A percentile compares a stretch with the other conserved stretches of the same genome.
These are phyloP conservation scores for Ruellia speciosa DNA, from an alignment of 305 asterid species.

Conservation along the genomic window DNA sequence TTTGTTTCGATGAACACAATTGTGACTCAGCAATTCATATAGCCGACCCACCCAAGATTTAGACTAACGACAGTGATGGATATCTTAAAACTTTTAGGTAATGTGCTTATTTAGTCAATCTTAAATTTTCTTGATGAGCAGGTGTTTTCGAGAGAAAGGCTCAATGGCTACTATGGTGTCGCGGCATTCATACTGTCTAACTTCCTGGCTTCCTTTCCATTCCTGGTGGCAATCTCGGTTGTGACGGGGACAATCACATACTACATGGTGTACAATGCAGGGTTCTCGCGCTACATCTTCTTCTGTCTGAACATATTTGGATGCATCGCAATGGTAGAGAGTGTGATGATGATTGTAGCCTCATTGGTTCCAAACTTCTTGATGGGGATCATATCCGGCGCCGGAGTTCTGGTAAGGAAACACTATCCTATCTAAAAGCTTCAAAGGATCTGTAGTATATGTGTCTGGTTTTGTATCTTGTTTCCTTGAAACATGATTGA, in stretches of 20 bases:
- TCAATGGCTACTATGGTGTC: slow-evolving; percentile 82
- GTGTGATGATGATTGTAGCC: slow-evolving; percentile 95
- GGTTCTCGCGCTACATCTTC: slow-evolving; percentile 49
- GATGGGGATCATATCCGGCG: slow-evolving; percentile 89
- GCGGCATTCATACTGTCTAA: slow-evolving; percentile 56
- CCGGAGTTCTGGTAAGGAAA: slow-evolving; percentile 80
- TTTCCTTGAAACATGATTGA: no score
- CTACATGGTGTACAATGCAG: slow-evolving; percentile 66
- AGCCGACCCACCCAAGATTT: no score
- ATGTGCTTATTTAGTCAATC: no score
- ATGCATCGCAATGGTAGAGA: slow-evolving; percentile 81
- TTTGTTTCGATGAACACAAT: no score
- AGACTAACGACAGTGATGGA: no score
- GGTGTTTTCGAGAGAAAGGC: slow-evolving; percentile 48
- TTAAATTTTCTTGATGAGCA: no score
- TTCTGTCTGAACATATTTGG: slow-evolving; percentile 71
- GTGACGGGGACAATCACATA: slow-evolving; percentile 63
- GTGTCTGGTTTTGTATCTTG: no score
- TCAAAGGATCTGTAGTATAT: no score
- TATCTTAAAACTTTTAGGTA: no score
- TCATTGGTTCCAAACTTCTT: slow-evolving; percentile 84
- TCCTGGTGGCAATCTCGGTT: slow-evolving; percentile 49
- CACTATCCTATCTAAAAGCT: slow-evolving; percentile 3
- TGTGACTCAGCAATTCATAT: no score
- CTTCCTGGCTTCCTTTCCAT: slow-evolving; percentile 69